Percentiles rank a stretch among this genome's conserved stretches.
Conservation (phyloP, 306 rosid genomes). For the Cicer cuneatum region DNA sequence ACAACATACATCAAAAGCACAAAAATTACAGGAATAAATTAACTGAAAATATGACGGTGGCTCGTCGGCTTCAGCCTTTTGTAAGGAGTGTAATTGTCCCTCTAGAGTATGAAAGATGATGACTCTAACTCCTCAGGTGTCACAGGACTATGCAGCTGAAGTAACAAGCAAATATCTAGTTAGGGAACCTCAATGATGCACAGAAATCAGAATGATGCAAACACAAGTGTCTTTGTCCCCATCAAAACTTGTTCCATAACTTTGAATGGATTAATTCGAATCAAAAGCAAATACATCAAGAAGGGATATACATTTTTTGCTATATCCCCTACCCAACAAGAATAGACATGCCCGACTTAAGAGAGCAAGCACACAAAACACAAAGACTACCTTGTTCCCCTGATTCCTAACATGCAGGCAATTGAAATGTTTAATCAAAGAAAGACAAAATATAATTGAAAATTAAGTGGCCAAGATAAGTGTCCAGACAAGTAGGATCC, state of each 20-base stretch:
- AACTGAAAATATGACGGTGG: background rate
- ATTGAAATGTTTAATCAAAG: background rate
- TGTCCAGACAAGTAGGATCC: too few relatives aligned
- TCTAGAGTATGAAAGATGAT: constrained; percentile 58
- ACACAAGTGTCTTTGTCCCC: background rate
- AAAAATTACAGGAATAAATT: constrained; percentile 21
- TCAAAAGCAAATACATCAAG: background rate
- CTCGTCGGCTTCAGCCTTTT: background rate
- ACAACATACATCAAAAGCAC: constrained; percentile 3
- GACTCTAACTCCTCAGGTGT: constrained; percentile 78
- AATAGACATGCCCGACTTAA: background rate
- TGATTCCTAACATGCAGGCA: background rate
- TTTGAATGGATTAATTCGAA: background rate
- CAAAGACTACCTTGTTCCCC: background rate
- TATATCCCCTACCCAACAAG: constrained; percentile 5
- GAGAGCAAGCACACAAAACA: constrained; percentile 21
- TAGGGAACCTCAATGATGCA: constrained; percentile 16
- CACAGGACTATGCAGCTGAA: constrained; percentile 86
- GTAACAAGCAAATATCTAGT: constrained; percentile 37
- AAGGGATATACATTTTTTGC: background rate
- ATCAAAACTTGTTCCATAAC: constrained; percentile 10
- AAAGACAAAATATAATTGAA: background rate
- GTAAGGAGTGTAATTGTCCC: constrained; percentile 28
- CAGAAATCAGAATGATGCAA: constrained; percentile 8
- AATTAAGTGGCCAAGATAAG: constrained; percentile 7